Conservation (phyloP, 2,329 filamentous ascomycete species). For the Penicillium rolfsii region DNA sequence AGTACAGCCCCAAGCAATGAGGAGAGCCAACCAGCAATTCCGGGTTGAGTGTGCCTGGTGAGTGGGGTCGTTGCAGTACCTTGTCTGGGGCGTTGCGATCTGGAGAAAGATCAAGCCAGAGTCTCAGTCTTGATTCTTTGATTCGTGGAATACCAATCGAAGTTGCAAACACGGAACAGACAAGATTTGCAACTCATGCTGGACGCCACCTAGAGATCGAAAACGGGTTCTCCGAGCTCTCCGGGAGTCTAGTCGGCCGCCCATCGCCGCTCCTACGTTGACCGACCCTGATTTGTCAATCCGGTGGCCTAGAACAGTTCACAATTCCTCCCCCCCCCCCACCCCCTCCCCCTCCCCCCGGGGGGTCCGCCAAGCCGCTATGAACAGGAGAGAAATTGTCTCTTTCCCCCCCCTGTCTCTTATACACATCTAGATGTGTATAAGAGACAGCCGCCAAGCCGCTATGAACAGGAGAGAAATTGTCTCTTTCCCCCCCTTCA, state of each 20-base stretch:
- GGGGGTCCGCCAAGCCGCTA: neutral
- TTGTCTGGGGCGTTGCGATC: slow-evolving; percentile 15
- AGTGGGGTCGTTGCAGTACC: slow-evolving; percentile 12
- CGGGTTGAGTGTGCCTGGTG: neutral
- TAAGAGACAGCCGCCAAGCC: slow-evolving; percentile 7
- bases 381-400: neutral
- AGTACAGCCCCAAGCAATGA: neutral
- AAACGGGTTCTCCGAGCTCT: slow-evolving; percentile 7
- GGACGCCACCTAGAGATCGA: slow-evolving; percentile 14
- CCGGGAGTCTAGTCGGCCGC: slow-evolving; percentile 12
- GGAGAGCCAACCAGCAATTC: neutral
- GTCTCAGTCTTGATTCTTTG: slow-evolving; percentile 19
- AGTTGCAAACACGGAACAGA: slow-evolving; percentile 7
- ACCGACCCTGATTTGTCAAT: slow-evolving; percentile 20
- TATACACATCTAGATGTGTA: too few species aligned
- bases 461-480: neutral
- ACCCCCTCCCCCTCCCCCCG: too few species aligned
- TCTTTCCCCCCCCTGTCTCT: neutral
- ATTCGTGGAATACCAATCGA: slow-evolving; percentile 10
- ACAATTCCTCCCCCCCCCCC: neutral
- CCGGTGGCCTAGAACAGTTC: slow-evolving; percentile 6
- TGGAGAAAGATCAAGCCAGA: slow-evolving; percentile 20
- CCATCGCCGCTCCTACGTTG: slow-evolving; percentile 20
- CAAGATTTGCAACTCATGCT: slow-evolving; percentile 2
- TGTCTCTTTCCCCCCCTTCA: neutral